Base-by-base conservation (phyloP, 106 monocot species). In the Agapanthus africanus region DNA sequence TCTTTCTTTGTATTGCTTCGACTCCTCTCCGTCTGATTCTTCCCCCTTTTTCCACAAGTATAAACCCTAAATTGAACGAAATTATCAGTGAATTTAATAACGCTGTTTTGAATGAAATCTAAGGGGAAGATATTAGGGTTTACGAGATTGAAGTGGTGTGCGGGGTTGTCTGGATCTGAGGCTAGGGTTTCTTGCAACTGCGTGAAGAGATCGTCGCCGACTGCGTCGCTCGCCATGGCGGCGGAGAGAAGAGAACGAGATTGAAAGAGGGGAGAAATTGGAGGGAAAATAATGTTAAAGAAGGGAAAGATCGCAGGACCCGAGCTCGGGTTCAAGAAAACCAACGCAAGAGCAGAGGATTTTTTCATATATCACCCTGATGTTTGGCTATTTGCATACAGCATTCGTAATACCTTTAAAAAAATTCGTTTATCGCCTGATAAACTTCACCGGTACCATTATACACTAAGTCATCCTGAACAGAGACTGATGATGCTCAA, bases 131-230 rank as follows among this genome's bases (percentile, higher is more conserved):
- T 21, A 26, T 65, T 35, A 42, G 65, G 18, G 39, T 40, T 42
- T 69, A 95, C 95, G 51, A 88, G 71, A 39, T 97, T 86, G 78
- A 71, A 86, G 64, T 97, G 91, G 69, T 79, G 63, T 33, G 70
- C 42, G n/a, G 88, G 73, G 65, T 85, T 88, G 74, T 75, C 71
- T 0, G 91, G 91, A 74, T 97, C 88, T 56, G 82, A 68, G 25
- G 72, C 79, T 63, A 97, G 71, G 70, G 71, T 40, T 82, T 91
- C 68, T 73, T 82, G 75, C 50, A 91, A 69, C n/a, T 77, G 67
- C 16, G 33, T 62, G 26, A 79, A n/a, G 27, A 30, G 19, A 62
- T 67, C 67, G 36, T 68, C 80, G 1, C 51, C 73, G 15, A 13
- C 64, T 18, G 27, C n/a, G n/a, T n/a, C 27, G 27, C 30, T 63